These are phyloP conservation scores for Diplocarpon mali DNA, from an alignment of 2,329 filamentous ascomycete species.

Conservation along the genomic window DNA sequence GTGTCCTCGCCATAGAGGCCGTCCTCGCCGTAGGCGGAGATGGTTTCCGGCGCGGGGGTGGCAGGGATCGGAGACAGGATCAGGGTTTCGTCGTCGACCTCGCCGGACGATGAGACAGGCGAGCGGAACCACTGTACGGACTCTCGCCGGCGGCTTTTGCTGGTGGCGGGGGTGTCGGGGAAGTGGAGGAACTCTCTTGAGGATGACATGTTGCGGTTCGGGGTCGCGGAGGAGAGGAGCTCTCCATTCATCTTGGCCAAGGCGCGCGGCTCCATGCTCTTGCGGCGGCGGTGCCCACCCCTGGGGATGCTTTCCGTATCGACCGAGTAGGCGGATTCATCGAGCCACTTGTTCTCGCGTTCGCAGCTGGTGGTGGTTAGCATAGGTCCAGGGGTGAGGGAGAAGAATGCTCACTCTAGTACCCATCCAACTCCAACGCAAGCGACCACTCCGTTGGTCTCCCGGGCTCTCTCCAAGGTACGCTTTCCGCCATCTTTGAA, in stretches of 20 bases:
- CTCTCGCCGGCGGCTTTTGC: conserved; percentile 23
- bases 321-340: conserved; percentile 58
- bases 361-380: conserved; percentile 49
- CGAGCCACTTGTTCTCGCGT: conserved; percentile 63
- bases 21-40: conserved; percentile 24
- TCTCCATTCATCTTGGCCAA: conserved; percentile 59
- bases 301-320: conserved; percentile 58
- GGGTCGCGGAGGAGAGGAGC: conserved; percentile 34
- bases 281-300: conserved; percentile 59
- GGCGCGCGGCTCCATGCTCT: conserved; percentile 70
- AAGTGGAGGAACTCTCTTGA: conserved; percentile 24
- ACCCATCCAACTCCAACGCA: conserved; percentile 87
- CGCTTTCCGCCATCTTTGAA: conserved; percentile 78
- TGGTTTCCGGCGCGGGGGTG: conserved; percentile 24
- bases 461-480: conserved; percentile 70
- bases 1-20: conserved; percentile 24
- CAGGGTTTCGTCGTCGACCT: conserved; percentile 16
- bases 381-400: conserved; percentile 13
- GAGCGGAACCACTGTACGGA: conserved; percentile 27
- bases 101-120: conserved; percentile 12
- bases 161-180: conserved; percentile 22
- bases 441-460: conserved; percentile 62
- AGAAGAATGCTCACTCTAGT: conserved; percentile 55
- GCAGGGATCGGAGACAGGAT: conserved; percentile 24
- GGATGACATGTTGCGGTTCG: conserved; percentile 20